Evolutionary conservation across 352 stramenopile genomes (phyloP).

Genomic region (Phytophthora pluvialis): DNA sequence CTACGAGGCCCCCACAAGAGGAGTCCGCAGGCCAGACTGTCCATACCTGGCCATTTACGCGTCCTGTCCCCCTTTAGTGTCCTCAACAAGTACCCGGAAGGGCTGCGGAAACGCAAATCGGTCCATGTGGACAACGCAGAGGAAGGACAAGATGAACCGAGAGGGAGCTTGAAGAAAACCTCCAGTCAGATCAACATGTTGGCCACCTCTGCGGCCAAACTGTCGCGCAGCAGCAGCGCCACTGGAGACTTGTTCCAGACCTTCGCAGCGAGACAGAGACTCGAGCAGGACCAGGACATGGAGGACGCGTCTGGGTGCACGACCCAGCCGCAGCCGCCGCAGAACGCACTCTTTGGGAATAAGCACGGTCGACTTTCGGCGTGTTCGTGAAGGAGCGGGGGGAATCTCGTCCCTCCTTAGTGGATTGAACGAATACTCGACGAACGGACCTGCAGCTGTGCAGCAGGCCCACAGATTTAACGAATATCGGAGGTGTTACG

Average conservation of each 20-base stretch:
- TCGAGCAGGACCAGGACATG: slow-evolving; percentile 59
- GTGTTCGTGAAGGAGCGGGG: slow-evolving; percentile 38
- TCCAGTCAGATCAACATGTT: slow-evolving; percentile 75
- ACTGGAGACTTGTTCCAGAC: slow-evolving; percentile 37
- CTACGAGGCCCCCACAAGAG: slow-evolving; percentile 8
- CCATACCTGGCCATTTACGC: slow-evolving; percentile 64
- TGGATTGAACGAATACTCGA: slow-evolving; percentile 15
- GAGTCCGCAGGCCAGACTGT: slow-evolving; percentile 46
- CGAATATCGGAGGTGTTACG: slow-evolving; percentile 11
- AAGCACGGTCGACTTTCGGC: slow-evolving; percentile 40
- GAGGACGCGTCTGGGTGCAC: slow-evolving; percentile 37
- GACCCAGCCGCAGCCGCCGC: slow-evolving; percentile 33
- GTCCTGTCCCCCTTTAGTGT: slow-evolving; percentile 61
- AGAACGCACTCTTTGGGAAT: slow-evolving; percentile 37
- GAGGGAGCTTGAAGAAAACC: slow-evolving; percentile 65
- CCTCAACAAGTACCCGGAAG: slow-evolving; percentile 70
- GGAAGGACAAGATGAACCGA: slow-evolving; percentile 19
- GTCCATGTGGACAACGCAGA: slow-evolving; percentile 55
- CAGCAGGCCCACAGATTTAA: slow-evolving; percentile 1
- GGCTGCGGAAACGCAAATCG: slow-evolving; percentile 81
- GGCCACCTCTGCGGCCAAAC: slow-evolving; percentile 24
- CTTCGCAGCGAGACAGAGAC: slow-evolving; percentile 27
- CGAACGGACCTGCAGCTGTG: neutral
- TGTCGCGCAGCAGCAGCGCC: slow-evolving; percentile 34
- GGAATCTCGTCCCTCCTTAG: slow-evolving; percentile 1